Conservation (phyloP, 225 moss, liverwort and hornwort species). For the Sphagnum tenellum region DNA sequence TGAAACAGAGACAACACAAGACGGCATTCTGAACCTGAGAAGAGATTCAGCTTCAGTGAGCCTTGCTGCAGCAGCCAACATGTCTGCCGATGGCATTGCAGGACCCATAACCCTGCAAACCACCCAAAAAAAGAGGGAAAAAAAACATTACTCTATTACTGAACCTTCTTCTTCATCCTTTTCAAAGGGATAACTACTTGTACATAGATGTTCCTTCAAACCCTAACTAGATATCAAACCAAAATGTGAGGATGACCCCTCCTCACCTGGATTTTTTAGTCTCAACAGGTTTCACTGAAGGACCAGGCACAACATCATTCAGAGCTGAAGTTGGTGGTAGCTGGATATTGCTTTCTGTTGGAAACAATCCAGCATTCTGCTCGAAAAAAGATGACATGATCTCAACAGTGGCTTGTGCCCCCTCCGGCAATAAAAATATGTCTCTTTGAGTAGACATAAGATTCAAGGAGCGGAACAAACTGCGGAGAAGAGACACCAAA, state of each 20-base stretch:
- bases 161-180: too few species aligned
- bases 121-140: neutral
- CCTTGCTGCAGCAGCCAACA: slow-evolving; percentile 82
- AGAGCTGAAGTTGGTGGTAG: slow-evolving; percentile 6
- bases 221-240: too few species aligned
- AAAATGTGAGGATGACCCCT: too few species aligned
- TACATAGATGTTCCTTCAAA: too few species aligned
- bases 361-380: slow-evolving; percentile 4
- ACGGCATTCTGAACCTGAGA: slow-evolving; percentile 41
- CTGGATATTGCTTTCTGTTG: slow-evolving; percentile 13
- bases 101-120: slow-evolving; percentile 75
- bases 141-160: too few species aligned
- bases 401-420: slow-evolving; percentile 43
- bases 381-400: slow-evolving; percentile 28
- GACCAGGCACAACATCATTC: slow-evolving; percentile 11
- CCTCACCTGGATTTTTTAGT: slow-evolving; percentile 28
- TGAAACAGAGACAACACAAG: neutral
- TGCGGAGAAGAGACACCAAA: slow-evolving; percentile 42
- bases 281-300: slow-evolving; percentile 6
- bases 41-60: slow-evolving; percentile 76
- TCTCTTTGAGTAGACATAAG: slow-evolving; percentile 35
- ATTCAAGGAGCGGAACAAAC: slow-evolving; percentile 52
- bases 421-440: slow-evolving; percentile 41
- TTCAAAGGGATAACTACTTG: too few species aligned
- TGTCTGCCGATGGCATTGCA: slow-evolving; percentile 82